A percentile compares a stretch with the other conserved stretches of the same genome.
Evolutionary conservation across 768 basidiomycete species (phyloP).

Genomic region (Udeniomyces megalosporus): DNA sequence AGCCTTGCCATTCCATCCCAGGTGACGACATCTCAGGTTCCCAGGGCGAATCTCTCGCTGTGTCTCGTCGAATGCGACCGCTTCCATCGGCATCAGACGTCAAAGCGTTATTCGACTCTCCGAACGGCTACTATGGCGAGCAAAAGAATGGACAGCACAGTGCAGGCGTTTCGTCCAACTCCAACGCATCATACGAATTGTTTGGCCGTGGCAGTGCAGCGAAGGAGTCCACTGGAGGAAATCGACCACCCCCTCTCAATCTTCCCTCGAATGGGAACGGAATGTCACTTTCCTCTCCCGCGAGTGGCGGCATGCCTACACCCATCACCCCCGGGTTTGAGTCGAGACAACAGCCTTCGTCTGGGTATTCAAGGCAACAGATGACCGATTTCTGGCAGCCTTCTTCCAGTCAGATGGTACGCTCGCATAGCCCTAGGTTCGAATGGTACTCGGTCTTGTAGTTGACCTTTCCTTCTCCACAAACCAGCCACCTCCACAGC

Average conservation of each 20-base stretch:
- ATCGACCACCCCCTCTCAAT: background rate
- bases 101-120: slow-evolving; percentile 73
- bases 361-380: background rate
- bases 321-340: no score
- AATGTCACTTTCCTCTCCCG: background rate
- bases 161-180: slow-evolving; percentile 43
- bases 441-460: background rate
- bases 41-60: slow-evolving; percentile 58
- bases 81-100: slow-evolving; percentile 87
- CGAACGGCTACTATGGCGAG: slow-evolving; percentile 46
- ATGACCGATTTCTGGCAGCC: slow-evolving; percentile 2
- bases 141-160: no score
- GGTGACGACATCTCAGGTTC: slow-evolving; percentile 22
- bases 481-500: background rate
- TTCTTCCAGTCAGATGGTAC: background rate
- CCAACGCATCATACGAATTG: background rate
- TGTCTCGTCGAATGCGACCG: slow-evolving; percentile 48
- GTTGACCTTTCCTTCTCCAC: background rate
- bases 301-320: background rate
- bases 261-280: background rate
- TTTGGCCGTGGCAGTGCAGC: no score
- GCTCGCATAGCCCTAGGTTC: background rate
- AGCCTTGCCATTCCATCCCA: background rate
- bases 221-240: no score
- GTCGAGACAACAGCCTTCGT: background rate